These are phyloP conservation scores for Globisporangium polare DNA, from an alignment of 352 stramenopile genomes.

Conservation along the genomic window DNA sequence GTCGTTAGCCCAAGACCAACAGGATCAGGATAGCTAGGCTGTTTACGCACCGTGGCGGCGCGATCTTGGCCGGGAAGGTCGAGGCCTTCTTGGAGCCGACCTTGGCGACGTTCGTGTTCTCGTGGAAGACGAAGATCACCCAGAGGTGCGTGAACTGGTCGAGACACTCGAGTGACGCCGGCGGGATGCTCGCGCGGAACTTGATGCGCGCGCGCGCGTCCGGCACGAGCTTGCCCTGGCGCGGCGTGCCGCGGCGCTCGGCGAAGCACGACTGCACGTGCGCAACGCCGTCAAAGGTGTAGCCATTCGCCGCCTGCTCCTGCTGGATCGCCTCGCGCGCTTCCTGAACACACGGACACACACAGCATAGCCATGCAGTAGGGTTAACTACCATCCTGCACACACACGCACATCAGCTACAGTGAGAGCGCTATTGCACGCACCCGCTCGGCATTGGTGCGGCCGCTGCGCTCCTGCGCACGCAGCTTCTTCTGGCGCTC, in stretches of 20 bases:
- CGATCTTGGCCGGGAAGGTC: constrained; percentile 81
- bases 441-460: constrained; percentile 65
- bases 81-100: constrained; percentile 32
- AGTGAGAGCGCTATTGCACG: not conserved
- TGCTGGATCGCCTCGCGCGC: constrained; percentile 60
- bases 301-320: constrained; percentile 55
- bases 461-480: constrained; percentile 63
- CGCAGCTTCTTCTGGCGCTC: constrained; percentile 67
- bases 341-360: constrained; percentile 21
- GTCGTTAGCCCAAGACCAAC: not conserved
- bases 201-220: constrained; percentile 62
- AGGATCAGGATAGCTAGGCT: not conserved
- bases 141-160: constrained; percentile 88
- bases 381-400: too few relatives aligned
- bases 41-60: constrained; percentile 37
- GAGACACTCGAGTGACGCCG: constrained; percentile 69
- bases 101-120: constrained; percentile 85
- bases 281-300: constrained; percentile 67
- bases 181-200: constrained; percentile 72
- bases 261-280: constrained; percentile 82
- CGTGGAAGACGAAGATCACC: constrained; percentile 91
- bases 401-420: not conserved
- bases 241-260: constrained; percentile 80
- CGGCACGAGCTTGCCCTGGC: constrained; percentile 74
- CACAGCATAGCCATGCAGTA: not conserved